Percentiles rank a stretch among this genome's conserved stretches.
Evolutionary conservation across 1,284 basidiomycete genomes (phyloP).

Genomic region (Tilletiopsis washingtonensis): DNA sequence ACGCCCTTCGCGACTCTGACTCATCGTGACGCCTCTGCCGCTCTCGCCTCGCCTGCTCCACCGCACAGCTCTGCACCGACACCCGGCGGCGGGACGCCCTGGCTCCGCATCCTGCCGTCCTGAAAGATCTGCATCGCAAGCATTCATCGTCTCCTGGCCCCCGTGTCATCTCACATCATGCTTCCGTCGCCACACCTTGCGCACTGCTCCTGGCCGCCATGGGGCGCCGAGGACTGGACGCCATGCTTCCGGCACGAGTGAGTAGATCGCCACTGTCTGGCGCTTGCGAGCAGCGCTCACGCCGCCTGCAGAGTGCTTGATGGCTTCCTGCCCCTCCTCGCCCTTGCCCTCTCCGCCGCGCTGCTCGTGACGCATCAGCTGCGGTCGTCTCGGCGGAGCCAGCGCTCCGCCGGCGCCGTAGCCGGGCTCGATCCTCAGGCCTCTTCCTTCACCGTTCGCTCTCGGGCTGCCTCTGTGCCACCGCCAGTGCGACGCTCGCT

Average conservation of each 20-base stretch:
- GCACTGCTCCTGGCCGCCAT: slow-evolving; percentile 1
- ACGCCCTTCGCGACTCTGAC: too few relatives aligned
- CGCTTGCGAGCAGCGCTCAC: not conserved
- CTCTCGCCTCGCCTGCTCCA: too few relatives aligned
- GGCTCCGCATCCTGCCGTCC: too few relatives aligned
- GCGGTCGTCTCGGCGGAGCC: not conserved
- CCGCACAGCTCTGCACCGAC: too few relatives aligned
- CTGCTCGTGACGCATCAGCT: not conserved
- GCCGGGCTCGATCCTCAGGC: not conserved
- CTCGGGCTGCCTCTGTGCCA: not conserved
- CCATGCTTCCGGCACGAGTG: slow-evolving; percentile 1
- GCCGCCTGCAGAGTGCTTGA: not conserved
- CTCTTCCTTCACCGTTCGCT: not conserved
- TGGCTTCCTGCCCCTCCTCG: not conserved
- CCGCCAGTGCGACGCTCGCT: not conserved
- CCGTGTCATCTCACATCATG: too few relatives aligned
- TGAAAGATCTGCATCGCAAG: too few relatives aligned
- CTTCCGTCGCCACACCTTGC: too few relatives aligned
- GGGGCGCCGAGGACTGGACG: slow-evolving; percentile 2
- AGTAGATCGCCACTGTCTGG: not conserved
- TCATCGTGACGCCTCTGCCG: too few relatives aligned
- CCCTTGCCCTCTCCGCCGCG: not conserved
- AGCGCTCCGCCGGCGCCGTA: not conserved
- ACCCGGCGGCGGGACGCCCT: too few relatives aligned
- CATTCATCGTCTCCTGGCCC: too few relatives aligned